A percentile compares a stretch with the other conserved stretches of the same genome.
Conservation (phyloP, 352 stramenopile genomes). For the Globisporangium spiculum region DNA sequence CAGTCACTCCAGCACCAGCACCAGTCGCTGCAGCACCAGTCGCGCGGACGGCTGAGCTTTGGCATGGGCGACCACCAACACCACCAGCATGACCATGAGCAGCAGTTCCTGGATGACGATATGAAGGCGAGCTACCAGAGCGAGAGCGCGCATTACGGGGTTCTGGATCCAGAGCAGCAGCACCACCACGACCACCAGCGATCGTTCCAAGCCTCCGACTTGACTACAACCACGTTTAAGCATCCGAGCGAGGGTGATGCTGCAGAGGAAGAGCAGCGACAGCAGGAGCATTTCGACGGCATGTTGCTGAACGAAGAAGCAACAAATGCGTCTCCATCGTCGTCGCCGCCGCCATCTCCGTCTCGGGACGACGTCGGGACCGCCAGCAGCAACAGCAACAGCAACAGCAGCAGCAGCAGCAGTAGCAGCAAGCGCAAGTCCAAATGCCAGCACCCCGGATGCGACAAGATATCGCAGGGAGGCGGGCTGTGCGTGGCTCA, state of each 20-base stretch:
- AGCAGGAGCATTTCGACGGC: conserved; percentile 12
- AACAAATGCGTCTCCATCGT: conserved; percentile 3
- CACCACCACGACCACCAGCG: conserved; percentile 8
- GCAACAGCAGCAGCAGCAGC: neutral
- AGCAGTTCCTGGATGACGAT: conserved; percentile 2
- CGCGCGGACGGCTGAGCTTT: conserved; percentile 11
- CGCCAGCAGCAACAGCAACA: neutral
- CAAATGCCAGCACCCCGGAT: conserved; percentile 47
- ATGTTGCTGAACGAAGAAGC: conserved; percentile 3
- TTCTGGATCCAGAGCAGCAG: conserved; percentile 2
- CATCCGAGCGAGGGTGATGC: conserved; percentile 4
- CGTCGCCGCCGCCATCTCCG: neutral
- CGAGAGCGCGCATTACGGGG: conserved; percentile 10
- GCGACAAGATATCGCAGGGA: conserved; percentile 58
- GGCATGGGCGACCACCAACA: neutral
- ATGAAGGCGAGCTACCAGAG: conserved; percentile 8
- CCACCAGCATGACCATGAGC: neutral
- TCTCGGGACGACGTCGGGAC: neutral
- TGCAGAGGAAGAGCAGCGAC: conserved; percentile 3
- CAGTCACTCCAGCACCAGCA: neutral
- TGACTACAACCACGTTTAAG: neutral
- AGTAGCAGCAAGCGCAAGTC: conserved; percentile 6
- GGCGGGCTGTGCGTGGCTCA: conserved; percentile 66
- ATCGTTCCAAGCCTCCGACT: neutral
- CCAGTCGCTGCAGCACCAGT: neutral